A percentile compares a stretch with the other conserved stretches of the same genome.
Evolutionary conservation across 257 asterid genomes (phyloP).

Genomic region (Vinca minor): DNA sequence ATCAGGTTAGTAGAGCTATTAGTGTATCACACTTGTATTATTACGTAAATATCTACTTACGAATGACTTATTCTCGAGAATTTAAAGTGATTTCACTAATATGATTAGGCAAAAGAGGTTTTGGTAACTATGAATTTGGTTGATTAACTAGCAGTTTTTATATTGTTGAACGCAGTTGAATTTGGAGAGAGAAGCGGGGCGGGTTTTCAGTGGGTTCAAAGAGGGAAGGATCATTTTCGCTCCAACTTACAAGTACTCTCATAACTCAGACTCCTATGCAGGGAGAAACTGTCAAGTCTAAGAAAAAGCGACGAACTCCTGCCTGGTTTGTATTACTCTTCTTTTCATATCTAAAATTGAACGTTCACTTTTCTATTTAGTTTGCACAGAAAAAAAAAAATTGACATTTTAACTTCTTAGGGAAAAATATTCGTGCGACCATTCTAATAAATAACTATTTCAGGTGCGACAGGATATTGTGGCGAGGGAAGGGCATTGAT

Average conservation of each 20-base stretch:
- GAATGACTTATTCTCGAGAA: conserved; percentile 5
- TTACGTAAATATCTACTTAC: conserved; percentile 9
- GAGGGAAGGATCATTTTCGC: conserved; percentile 82
- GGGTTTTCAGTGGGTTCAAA: conserved; percentile 77
- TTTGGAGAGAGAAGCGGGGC: conserved; percentile 65
- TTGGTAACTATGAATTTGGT: neutral
- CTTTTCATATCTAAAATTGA: neutral
- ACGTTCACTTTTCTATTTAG: too few species aligned
- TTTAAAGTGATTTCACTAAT: neutral
- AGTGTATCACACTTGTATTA: neutral
- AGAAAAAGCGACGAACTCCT: conserved; percentile 84
- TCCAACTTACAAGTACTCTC: conserved; percentile 82
- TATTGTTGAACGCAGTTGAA: conserved; percentile 40
- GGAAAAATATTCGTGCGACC: neutral
- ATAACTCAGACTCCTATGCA: conserved; percentile 70
- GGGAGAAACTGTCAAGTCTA: conserved; percentile 71
- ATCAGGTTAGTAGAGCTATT: conserved; percentile 55
- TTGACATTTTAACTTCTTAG: too few species aligned
- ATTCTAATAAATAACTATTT: neutral
- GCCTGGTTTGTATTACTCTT: conserved; percentile 50
- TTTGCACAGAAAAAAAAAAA: neutral
- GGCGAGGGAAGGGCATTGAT: conserved; percentile 66
- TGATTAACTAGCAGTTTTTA: too few species aligned
- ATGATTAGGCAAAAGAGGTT: conserved; percentile 2
- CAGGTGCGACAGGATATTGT: conserved; percentile 89